These are phyloP conservation scores for Diaporthe sp. DNA, from an alignment of 2,329 filamentous ascomycete species.

Conservation along the genomic window DNA sequence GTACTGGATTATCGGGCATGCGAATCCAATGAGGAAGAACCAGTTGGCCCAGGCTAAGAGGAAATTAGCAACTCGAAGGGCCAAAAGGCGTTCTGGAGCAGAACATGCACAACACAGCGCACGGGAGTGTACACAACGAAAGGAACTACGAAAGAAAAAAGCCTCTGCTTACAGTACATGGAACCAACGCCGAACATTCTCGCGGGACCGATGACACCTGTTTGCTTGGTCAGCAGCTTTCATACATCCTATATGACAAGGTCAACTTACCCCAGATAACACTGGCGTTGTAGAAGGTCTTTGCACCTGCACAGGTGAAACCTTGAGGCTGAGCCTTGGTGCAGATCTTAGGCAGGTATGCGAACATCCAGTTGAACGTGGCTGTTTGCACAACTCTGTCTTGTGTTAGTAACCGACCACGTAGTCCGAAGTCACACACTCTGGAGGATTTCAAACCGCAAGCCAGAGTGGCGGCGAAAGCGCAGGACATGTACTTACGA, in stretches of 20 bases:
- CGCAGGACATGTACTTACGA: not conserved
- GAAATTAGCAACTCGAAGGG: not conserved
- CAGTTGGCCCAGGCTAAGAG: constrained; percentile 6
- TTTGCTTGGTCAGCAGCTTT: not conserved
- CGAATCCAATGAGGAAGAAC: constrained; percentile 31
- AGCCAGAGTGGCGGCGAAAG: not conserved
- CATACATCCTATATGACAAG: not conserved
- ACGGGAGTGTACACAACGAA: too few relatives aligned
- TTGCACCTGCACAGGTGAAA: constrained; percentile 16
- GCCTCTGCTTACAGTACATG: constrained; percentile 16
- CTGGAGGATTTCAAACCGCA: not conserved
- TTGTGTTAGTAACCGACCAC: not conserved
- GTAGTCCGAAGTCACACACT: not conserved
- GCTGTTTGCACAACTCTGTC: not conserved
- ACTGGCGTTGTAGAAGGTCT: constrained; percentile 16
- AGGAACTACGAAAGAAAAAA: too few relatives aligned
- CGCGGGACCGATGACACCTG: constrained; percentile 22
- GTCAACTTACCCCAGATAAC: constrained; percentile 23
- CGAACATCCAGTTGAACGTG: constrained; percentile 1
- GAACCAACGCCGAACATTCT: constrained; percentile 19
- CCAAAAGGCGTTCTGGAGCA: too few relatives aligned
- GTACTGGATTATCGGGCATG: constrained; percentile 26
- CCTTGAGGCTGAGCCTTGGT: constrained; percentile 6
- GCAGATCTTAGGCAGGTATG: constrained; percentile 14
- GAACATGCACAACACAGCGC: too few relatives aligned